Evolutionary conservation across 2,329 filamentous ascomycete genomes (phyloP).

Genomic region (Kalmusia sp.): DNA sequence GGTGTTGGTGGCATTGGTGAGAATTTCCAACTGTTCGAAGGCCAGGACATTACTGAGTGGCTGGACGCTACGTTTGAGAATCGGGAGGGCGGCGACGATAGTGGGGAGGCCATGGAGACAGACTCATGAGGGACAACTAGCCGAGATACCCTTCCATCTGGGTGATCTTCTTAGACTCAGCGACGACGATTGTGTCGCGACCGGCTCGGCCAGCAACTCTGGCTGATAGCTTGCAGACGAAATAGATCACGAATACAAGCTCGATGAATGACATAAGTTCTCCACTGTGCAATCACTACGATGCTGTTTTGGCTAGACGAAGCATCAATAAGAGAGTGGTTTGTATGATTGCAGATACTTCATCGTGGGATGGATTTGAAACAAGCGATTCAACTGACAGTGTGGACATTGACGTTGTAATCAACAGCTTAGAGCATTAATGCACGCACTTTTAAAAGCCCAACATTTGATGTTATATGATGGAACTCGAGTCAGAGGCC

Average conservation of each 20-base stretch:
- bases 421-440: too few relatives aligned
- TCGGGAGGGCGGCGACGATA: constrained; percentile 45
- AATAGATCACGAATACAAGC: constrained; percentile 1
- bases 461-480: neutral
- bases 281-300: too few relatives aligned
- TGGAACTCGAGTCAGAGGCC: too few relatives aligned
- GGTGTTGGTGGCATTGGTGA: constrained; percentile 81
- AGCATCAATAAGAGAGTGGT: too few relatives aligned
- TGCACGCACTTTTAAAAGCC: too few relatives aligned
- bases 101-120: constrained; percentile 63
- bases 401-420: too few relatives aligned
- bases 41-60: constrained; percentile 83
- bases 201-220: neutral
- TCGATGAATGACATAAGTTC: constrained; percentile 4
- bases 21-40: constrained; percentile 90
- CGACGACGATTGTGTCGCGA: too few relatives aligned
- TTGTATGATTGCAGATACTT: neutral
- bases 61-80: constrained; percentile 72
- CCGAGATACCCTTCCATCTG: neutral
- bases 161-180: too few relatives aligned
- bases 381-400: too few relatives aligned
- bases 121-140: constrained; percentile 46
- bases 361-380: too few relatives aligned
- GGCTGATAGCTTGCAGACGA: neutral
- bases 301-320: too few relatives aligned